Base-by-base conservation (phyloP, 306 rosid genomes). In the Dalbergia oliveri region DNA sequence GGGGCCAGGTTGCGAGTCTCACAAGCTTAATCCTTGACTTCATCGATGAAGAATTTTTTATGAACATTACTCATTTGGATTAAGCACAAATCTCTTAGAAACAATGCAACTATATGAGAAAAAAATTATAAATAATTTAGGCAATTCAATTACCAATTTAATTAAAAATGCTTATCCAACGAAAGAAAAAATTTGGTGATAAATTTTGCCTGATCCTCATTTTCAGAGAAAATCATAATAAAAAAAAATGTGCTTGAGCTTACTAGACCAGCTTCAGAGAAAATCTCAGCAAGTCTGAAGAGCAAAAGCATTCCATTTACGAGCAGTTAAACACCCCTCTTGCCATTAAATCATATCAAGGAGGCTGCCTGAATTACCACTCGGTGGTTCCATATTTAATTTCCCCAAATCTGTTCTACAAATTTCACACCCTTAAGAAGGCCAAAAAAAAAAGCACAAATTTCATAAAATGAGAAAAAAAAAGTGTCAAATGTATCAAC, bases 251-350 rank as follows among this genome's bases (percentile, higher is more conserved):
- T 90, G 33, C 94, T 91, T 47, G 81, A 78, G 94, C 98, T 85
- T 92, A 94, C 93, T 94, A 92, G 97, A 91, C 97, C 83, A 91
- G 93, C 97, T 88, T 94, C 98, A 94, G 67, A 86, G 93, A 75
- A 0, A 71, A 78, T 75, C 90, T 94, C 97, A 88, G 93, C 93
- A 89, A 88, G 69, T 92, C 93, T 92, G 94, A 92, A 92, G 90
- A 90, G 98, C 94, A 87, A 84, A 88, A 90, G 91, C 10, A 78
- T 21, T 91, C 13, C 1, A 80, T 92, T 23, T 94, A 81, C 89
- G 91, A 91, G 97, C 67, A 88, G 92, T 79, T 78, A 2, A 94
- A 92, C 97, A 80, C 97, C 93, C 66, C 64, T 66, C 79, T 5
- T 64, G 89, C 88, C 83, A 89, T 80, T 18, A 4, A 10, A 60